Base-by-base conservation (phyloP, 495 filamentous ascomycete species). In the Clavariopsis aquatica region DNA sequence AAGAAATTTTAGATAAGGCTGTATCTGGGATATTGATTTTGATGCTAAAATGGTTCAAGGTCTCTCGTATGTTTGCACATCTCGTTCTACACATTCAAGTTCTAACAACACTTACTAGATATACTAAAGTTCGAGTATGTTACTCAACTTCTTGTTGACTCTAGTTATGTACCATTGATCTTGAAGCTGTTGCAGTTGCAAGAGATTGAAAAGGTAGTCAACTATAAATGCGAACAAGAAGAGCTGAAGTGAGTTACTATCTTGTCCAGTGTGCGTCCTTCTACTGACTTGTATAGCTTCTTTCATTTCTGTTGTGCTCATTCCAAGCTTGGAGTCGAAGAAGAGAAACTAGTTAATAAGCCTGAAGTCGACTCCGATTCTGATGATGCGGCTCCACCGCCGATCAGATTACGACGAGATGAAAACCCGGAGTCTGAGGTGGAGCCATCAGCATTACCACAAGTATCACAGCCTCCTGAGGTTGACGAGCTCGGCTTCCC, bases 51-150 rank as follows among this genome's bases (percentile, higher is more conserved):
- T 98, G 94, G 94, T 91, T 98, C 72, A 95, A 96, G 74, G 80
- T 93, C 65, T 96, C 91, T 63, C 93, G 93, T 96, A 78, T 78
- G 93, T 96, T 77, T 78, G 90, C 79, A 15, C 29, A 26, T 59
- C 49, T 28, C 29, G 20, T 58, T 45, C 31, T 52, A 22, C 19
- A n/a, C 26, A 17, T 19, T 24, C 60, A 13, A 15, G 5, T 17
- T 15, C 26, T 62, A 49, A 55, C n/a, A 43, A 23, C 13, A 34
- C 0, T 23, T 13, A 22, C 15, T 38, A 96, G 93, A 98, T 71
- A 84, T 98, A 45, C 78, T 98, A 63, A 96, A 96, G 73, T 96
- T 93, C 65, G 94, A 98, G 76, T 98, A 97, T 71, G 78, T 98
- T 69, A 91, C 92, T 0, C 95, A 98, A 74, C 83, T 98, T 0